Evolutionary conservation across 2,329 filamentous ascomycete genomes (phyloP).

Genomic region (Colletotrichum sp.): DNA sequence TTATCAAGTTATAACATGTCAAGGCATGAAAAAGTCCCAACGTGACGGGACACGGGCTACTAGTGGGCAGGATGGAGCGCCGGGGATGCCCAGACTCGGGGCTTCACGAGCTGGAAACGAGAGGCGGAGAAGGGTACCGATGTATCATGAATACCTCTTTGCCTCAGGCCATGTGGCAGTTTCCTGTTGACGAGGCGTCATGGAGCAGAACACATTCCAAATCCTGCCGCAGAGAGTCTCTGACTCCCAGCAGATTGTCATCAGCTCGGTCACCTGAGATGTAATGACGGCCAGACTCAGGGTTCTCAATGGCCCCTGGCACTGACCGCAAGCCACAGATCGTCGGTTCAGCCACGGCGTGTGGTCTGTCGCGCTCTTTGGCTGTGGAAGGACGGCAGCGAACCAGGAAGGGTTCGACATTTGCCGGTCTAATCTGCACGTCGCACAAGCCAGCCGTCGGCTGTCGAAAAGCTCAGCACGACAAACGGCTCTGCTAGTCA

Average conservation of each 20-base stretch:
- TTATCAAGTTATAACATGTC: neutral
- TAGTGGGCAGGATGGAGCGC: neutral
- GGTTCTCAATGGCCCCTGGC: neutral
- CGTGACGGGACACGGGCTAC: neutral
- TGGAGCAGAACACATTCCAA: neutral
- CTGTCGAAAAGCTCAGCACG: neutral
- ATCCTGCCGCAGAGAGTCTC: neutral
- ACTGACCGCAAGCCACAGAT: neutral
- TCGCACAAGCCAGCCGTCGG: neutral
- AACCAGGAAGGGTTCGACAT: neutral
- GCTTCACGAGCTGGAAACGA: neutral
- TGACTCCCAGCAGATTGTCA: neutral
- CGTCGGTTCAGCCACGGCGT: neutral
- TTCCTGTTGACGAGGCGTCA: neutral
- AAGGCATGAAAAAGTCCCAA: neutral
- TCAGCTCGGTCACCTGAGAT: neutral
- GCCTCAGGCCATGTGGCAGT: neutral
- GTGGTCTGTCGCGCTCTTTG: neutral
- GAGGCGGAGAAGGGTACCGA: neutral
- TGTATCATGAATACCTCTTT: neutral
- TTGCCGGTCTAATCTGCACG: neutral
- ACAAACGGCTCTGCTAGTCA: neutral
- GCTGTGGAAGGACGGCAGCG: neutral
- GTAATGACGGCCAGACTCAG: neutral
- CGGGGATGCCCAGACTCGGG: neutral